Conservation (phyloP, 371 early-diverging fungal genomes). For the Mortierella sp. region DNA sequence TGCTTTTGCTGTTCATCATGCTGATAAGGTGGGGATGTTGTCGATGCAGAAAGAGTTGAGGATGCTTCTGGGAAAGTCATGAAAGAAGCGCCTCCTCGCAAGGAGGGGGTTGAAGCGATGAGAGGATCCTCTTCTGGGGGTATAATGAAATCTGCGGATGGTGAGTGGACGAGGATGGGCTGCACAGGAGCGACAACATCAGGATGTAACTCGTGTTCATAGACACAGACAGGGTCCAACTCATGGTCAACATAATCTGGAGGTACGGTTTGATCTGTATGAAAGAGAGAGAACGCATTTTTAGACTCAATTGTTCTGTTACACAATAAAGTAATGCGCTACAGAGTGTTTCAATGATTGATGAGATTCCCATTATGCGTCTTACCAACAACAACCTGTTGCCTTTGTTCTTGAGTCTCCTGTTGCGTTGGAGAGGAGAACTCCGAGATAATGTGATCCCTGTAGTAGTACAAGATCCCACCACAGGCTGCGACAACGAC, state of each 20-base stretch:
- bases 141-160: not conserved
- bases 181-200: constrained; percentile 23
- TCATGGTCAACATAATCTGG: constrained; percentile 42
- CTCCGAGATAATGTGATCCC: constrained; percentile 12
- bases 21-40: no score
- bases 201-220: constrained; percentile 46
- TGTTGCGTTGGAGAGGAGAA: not conserved
- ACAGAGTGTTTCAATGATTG: no score
- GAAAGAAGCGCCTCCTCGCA: not conserved
- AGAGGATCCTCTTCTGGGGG: constrained; percentile 39
- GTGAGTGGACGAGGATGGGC: constrained; percentile 52
- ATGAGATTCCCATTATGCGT: not conserved
- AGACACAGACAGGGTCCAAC: constrained; percentile 50
- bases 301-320: not conserved
- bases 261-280: constrained; percentile 30
- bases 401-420: constrained; percentile 16
- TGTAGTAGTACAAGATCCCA: constrained; percentile 19
- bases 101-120: not conserved
- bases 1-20: not conserved
- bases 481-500: constrained; percentile 17
- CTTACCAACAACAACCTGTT: constrained; percentile 35
- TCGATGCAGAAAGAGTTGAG: no score
- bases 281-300: not conserved
- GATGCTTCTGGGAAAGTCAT: no score
- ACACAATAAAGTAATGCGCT: constrained; percentile 12